Conservation (phyloP, 2,329 filamentous ascomycete species). For the Neonectria magnoliae region DNA sequence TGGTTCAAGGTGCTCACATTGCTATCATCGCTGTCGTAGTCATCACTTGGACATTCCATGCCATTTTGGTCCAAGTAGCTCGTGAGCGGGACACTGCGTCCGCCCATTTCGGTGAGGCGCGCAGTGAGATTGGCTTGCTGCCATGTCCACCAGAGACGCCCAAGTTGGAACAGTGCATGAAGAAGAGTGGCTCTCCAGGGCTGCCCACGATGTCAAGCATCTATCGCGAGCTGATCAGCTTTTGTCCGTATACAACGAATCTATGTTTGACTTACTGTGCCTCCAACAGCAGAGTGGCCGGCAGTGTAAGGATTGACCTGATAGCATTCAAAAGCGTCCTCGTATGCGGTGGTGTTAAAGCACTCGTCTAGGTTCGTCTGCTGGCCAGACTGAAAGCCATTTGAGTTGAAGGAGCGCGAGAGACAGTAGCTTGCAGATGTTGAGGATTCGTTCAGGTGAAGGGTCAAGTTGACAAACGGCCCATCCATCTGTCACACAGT, state of each 20-base stretch:
- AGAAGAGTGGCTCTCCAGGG: slow-evolving; percentile 25
- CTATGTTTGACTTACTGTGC: slow-evolving; percentile 11
- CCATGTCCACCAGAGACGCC: slow-evolving; percentile 34
- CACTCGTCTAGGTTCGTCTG: slow-evolving; percentile 21
- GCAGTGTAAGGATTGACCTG: slow-evolving; percentile 17
- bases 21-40: slow-evolving; percentile 23
- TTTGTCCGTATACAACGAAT: neutral
- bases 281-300: slow-evolving; percentile 21
- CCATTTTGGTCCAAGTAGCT: slow-evolving; percentile 13
- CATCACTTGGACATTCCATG: slow-evolving; percentile 8
- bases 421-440: slow-evolving; percentile 11
- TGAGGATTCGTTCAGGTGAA: slow-evolving; percentile 10
- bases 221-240: neutral
- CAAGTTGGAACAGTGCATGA: slow-evolving; percentile 27
- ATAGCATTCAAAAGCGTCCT: slow-evolving; percentile 23
- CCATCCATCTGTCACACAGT: slow-evolving; percentile 23
- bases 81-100: slow-evolving; percentile 42
- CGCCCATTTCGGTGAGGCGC: slow-evolving; percentile 31
- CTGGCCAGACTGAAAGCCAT: slow-evolving; percentile 9
- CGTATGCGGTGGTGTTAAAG: slow-evolving; percentile 12
- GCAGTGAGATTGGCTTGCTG: slow-evolving; percentile 24
- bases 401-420: slow-evolving; percentile 8
- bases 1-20: slow-evolving; percentile 27
- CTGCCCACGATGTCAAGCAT: slow-evolving; percentile 18
- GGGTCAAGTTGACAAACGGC: slow-evolving; percentile 19